Conservation (phyloP, 2,329 filamentous ascomycete genomes). For the Fusarium secorum region DNA sequence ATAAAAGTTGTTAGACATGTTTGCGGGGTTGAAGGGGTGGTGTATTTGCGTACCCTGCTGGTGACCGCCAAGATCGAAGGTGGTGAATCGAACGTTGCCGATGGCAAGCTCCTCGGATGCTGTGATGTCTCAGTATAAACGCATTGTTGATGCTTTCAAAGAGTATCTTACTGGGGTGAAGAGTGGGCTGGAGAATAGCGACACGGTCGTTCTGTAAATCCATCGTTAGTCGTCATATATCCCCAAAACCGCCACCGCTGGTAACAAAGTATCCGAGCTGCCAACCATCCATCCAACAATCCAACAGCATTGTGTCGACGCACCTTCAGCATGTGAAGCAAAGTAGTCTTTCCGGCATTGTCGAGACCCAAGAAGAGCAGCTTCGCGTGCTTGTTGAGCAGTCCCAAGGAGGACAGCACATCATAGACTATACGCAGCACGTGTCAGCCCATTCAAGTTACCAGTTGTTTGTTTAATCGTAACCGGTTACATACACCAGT, state of each 20-base stretch:
- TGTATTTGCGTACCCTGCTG: conserved; percentile 73
- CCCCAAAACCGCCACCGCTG: background rate
- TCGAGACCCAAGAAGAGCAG: conserved; percentile 92
- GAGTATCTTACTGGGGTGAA: conserved; percentile 80
- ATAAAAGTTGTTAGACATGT: background rate
- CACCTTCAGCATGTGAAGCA: conserved; percentile 96
- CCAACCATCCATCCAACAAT: background rate
- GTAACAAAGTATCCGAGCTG: background rate
- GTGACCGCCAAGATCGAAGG: conserved; percentile 92
- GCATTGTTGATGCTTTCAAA: background rate
- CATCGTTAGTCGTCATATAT: conserved; percentile 36
- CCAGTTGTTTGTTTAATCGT: conserved; percentile 3
- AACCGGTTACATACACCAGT: conserved; percentile 79
- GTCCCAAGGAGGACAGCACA: conserved; percentile 83
- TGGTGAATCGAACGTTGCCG: conserved; percentile 93
- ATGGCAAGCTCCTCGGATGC: conserved; percentile 92
- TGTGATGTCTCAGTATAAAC: conserved; percentile 46
- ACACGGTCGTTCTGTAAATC: conserved; percentile 82
- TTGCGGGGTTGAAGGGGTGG: background rate
- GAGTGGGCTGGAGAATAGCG: conserved; percentile 86
- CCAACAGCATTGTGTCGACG: conserved; percentile 40
- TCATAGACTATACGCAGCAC: conserved; percentile 73
- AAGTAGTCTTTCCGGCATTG: conserved; percentile 93
- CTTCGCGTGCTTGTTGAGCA: conserved; percentile 96
- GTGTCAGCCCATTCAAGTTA: conserved; percentile 45